These are phyloP conservation scores for Gamsiella multidivaricata DNA, from an alignment of 192 early-diverging fungal species.

Conservation along the genomic window DNA sequence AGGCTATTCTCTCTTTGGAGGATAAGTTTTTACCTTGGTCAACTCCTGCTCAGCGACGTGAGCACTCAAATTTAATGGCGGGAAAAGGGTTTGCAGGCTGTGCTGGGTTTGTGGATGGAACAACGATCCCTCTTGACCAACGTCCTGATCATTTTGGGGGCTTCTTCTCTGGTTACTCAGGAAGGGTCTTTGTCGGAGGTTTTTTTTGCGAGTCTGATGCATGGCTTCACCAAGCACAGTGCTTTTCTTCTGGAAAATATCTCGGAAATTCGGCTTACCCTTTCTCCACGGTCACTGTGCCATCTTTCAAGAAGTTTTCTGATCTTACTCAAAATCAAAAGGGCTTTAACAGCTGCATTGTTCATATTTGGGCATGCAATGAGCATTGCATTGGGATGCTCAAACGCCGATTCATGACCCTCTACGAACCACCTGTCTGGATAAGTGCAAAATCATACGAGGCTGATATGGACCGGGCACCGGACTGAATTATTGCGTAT, in stretches of 20 bases:
- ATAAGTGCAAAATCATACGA: neutral
- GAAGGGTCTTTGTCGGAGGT: too few relatives aligned
- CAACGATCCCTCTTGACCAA: neutral
- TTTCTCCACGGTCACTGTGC: neutral
- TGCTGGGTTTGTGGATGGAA: constrained; percentile 10
- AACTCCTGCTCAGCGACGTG: neutral
- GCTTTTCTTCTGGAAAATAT: neutral
- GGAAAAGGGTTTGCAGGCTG: neutral
- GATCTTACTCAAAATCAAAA: neutral
- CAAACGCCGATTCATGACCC: neutral
- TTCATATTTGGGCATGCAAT: neutral
- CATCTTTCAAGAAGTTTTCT: neutral
- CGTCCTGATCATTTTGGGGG: neutral
- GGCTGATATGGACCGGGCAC: neutral
- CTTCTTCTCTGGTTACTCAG: neutral
- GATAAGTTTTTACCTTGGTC: constrained; percentile 1
- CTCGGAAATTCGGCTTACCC: neutral
- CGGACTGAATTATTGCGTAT: neutral
- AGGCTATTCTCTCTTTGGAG: neutral
- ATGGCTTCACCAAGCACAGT: neutral
- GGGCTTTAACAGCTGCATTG: neutral
- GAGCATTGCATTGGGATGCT: neutral
- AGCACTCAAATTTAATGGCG: neutral
- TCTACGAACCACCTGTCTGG: neutral
- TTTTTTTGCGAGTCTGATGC: neutral